Evolutionary conservation across 768 basidiomycete species (phyloP), one percentile per base, ranked within the genome.

Genomic region (Tylopilus plumbeoviolaceoides): DNA sequence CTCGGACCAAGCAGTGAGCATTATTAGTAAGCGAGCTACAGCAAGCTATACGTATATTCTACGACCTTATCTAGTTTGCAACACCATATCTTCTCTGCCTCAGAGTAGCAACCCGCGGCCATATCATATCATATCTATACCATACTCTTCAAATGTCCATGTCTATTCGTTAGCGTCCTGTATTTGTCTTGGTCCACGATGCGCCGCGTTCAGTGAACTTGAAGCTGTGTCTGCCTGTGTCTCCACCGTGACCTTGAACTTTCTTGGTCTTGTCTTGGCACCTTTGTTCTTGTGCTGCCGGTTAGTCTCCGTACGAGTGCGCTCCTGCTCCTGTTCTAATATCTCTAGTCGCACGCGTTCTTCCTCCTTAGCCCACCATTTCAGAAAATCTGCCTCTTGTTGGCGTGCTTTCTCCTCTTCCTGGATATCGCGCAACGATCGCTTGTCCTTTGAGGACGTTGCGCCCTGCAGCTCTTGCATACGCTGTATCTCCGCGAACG

Each of bases 321-420:
- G 50, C 5, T 0, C 42, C 7, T 4, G 38, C 20, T 1, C 55
- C 31, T 47, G 54, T 17, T 27, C 51, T 36, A 44, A 49, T 48
- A 73, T 73, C 67, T 87, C 84, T 31, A 72, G 57, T 57, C 71
- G 76, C n/a, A 89, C 66, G 15, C 88, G 75, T 61, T 80, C 83
- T 67, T 92, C 90, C 68, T 95, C 94, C 7, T 77, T 83, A 1
- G 81, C 74, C 91, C 93, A 97, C 94, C 94, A 97, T 59, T 74
- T 79, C 67, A 95, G 67, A 65, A 97, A 98, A 54, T 89, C 89
- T 4, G 74, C 82, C 68, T 95, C 91, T 44, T 75, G 78, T 55
- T 78, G 81, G 27, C 76, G 75, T 40, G 78, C 80, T 31, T 72
- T 73, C 65, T 94, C 91, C 65, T 97, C 92, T 53, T 85, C 82